phyloP scores from a whole-genome alignment of 2,329 filamentous ascomycete genomes.

The Bimuria novae-zelandiae region DNA sequence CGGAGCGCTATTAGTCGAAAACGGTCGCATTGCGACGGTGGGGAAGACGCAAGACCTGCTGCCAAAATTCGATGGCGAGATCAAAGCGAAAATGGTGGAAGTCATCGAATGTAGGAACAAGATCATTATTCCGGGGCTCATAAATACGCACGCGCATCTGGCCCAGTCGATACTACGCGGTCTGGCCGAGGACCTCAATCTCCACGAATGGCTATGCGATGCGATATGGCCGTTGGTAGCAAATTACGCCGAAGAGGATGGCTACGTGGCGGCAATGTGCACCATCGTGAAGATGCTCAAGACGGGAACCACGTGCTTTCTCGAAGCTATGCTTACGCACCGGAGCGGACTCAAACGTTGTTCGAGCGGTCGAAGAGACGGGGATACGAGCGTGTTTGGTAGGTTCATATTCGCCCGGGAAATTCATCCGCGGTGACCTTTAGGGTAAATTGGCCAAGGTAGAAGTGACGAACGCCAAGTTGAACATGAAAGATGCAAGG shows the following conservation, averaged over 20 bases:
- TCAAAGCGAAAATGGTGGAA: slow-evolving; percentile 2
- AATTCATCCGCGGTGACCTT: too few species aligned
- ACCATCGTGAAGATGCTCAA: slow-evolving; percentile 47
- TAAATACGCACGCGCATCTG: slow-evolving; percentile 46
- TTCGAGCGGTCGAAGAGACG: slow-evolving; percentile 38
- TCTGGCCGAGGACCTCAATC: slow-evolving; percentile 30
- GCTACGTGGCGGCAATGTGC: slow-evolving; percentile 37
- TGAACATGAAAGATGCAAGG: slow-evolving; percentile 43
- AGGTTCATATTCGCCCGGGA: too few species aligned
- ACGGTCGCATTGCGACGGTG: slow-evolving; percentile 49
- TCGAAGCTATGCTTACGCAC: slow-evolving; percentile 45
- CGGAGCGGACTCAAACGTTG: slow-evolving; percentile 33
- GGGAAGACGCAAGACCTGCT: slow-evolving; percentile 46
- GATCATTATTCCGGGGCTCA: slow-evolving; percentile 44
- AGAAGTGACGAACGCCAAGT: slow-evolving; percentile 39
- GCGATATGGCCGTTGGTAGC: slow-evolving; percentile 45
- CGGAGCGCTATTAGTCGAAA: slow-evolving; percentile 52
- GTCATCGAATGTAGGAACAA: slow-evolving; percentile 34
- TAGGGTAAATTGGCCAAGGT: slow-evolving; percentile 47
- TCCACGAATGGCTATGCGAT: slow-evolving; percentile 39
- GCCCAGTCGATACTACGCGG: slow-evolving; percentile 43
- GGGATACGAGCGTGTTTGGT: slow-evolving; percentile 38
- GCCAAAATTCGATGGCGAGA: not conserved
- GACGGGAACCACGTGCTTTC: slow-evolving; percentile 46
- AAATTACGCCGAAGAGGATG: slow-evolving; percentile 41